Evolutionary conservation across 208 protist genomes (phyloP), one percentile per base, ranked within the genome.

Genomic region (Trypanosoma melophagium): DNA sequence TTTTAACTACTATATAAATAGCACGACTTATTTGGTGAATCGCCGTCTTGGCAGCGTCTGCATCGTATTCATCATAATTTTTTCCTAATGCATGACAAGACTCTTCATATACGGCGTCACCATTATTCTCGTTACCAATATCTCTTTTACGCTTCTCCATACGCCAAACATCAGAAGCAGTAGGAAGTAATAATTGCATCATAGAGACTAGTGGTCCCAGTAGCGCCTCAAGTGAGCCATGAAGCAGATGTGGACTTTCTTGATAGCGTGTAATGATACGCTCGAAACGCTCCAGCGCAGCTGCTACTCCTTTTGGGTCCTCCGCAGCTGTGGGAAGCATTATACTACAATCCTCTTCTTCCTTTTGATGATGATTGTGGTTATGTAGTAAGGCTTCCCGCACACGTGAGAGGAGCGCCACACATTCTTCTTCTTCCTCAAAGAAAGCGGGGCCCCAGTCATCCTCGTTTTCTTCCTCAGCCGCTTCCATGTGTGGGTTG

Each of bases 1-100:
- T 97, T 81, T 98, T 99, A 54, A 92, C 82, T 22, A 98, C 40
- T 17, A 79, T 60, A 79, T 98, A 98, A 53, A 98, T 73, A 16
- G 97, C 79, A 21, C 80, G 78, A 53, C 87, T 92, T 0, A 96
- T 66, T 3, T 90, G 52, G 69, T 90, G 87, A 8, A 98, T 65
- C 16, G 87, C 75, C 12, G 74, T 81, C 62, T 86, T 83, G 2
- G 82, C 66, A 19, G 81, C 87, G 57, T 96, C 88, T 9, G 68
- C 28, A 62, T 96, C 84, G 35, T 95, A 95, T 84, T 86, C 84
- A 54, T 88, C 79, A 38, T 86, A 85, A 60, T 84, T 89, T 41
- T 85, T 81, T n/a, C 81, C 84, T 51, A 93, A 56, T 44, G 24
- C 66, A 62, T 83, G 67, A 4, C 60, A 42, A 38, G 24, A 4